These are phyloP conservation scores for Colletotrichum endophyticum DNA, from an alignment of 2,329 filamentous ascomycete species.

Conservation along the genomic window DNA sequence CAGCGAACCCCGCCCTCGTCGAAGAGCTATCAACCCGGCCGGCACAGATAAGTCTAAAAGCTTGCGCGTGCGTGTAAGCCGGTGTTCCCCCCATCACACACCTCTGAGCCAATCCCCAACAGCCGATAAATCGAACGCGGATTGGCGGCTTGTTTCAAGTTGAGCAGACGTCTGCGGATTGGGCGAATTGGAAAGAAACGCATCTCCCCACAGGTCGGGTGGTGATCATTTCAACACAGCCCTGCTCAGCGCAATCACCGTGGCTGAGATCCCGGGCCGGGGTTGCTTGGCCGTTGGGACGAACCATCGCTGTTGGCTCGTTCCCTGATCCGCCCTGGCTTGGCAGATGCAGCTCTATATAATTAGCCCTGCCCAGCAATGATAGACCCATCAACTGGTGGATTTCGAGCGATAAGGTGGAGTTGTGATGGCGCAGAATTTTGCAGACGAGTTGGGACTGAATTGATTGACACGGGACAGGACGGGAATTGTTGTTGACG, in stretches of 20 bases:
- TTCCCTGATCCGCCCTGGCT: background rate
- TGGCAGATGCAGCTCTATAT: slow-evolving; percentile 16
- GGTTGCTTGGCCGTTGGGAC: slow-evolving; percentile 12
- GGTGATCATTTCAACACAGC: slow-evolving; percentile 14
- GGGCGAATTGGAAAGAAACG: background rate
- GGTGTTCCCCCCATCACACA: background rate
- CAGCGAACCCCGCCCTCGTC: background rate
- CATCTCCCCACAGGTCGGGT: background rate
- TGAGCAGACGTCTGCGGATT: background rate
- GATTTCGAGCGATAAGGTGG: background rate
- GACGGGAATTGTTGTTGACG: background rate
- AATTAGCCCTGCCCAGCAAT: slow-evolving; percentile 13
- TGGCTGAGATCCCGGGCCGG: slow-evolving; percentile 8
- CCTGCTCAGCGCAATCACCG: slow-evolving; percentile 18
- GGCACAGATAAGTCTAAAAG: background rate
- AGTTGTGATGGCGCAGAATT: slow-evolving; percentile 7
- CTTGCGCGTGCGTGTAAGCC: background rate
- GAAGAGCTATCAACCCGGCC: background rate
- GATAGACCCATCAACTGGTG: background rate
- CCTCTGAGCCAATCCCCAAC: background rate
- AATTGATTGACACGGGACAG: background rate
- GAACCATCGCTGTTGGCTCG: slow-evolving; percentile 12
- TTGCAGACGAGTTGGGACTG: background rate
- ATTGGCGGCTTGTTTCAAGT: background rate
- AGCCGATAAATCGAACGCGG: background rate